Evolutionary conservation across 208 protist genomes (phyloP), one percentile per base, ranked within the genome.

Genomic region (Acanthamoeba triangularis): DNA sequence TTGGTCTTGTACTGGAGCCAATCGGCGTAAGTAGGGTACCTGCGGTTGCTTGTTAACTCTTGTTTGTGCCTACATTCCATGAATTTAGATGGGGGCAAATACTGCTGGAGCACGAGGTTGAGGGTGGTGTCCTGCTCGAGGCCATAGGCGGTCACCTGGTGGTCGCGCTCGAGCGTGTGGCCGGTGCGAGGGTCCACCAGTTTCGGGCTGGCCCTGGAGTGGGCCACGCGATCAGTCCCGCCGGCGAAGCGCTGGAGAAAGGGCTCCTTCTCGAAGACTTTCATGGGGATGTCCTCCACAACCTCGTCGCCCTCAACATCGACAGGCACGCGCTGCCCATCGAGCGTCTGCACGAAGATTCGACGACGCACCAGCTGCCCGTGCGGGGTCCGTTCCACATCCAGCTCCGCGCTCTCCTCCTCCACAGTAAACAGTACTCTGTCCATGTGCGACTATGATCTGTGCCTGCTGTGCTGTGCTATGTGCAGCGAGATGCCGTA

Each of bases 1-100:
- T 35, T 37, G 23, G 87, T 93, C 56, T 93, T 93, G 63, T 93
- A 93, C 63, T 93, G 61, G 1, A 93, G 28, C 87, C 87, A 93
- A 33, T 93, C 87, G 5, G 87, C 87, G 30, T 93, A 93, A 56
- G 87, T 93, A 3, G 87, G 87, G 63, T 93, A 93, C 14, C 87
- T 93, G n/a, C n/a, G n/a, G n/a, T n/a, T n/a, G n/a, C n/a, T n/a
- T n/a, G n/a, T n/a, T n/a, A n/a, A n/a, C n/a, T n/a, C n/a, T n/a
- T n/a, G n/a, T n/a, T n/a, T n/a, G n/a, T n/a, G n/a, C n/a, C n/a
- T n/a, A n/a, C n/a, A n/a, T n/a, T n/a, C n/a, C n/a, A n/a, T n/a
- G n/a, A n/a, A n/a, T n/a, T n/a, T n/a, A n/a, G n/a, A n/a, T n/a
- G n/a, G n/a, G n/a, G n/a, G n/a, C n/a, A n/a, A n/a, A n/a, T n/a